phyloP scores from a whole-genome alignment of 257 asterid genomes.

The Solanum pimpinellifolium region DNA sequence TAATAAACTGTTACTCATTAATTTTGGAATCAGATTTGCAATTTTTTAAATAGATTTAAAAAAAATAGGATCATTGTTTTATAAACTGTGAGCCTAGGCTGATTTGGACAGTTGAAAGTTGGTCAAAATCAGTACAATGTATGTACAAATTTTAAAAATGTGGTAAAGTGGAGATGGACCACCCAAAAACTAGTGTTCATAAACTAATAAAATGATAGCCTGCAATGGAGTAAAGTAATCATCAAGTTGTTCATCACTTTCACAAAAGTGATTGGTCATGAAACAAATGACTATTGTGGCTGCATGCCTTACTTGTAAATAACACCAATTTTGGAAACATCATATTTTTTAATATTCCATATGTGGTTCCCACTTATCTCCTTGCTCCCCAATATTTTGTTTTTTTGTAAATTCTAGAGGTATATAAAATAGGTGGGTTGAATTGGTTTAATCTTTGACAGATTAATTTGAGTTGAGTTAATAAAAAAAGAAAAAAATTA shows the following conservation, averaged over 20 bases:
- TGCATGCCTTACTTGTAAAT: not conserved
- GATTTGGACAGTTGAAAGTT: not conserved
- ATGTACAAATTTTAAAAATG: not conserved
- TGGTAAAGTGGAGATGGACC: not conserved
- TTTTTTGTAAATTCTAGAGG: not conserved
- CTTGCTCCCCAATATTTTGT: not conserved
- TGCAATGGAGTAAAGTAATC: not conserved
- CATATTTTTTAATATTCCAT: not conserved
- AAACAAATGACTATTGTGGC: not conserved
- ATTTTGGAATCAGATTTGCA: not conserved
- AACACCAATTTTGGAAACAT: not conserved
- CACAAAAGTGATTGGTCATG: not conserved
- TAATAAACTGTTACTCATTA: not conserved
- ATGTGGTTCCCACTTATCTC: not conserved
- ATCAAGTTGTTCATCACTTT: not conserved
- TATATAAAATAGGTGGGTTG: not conserved
- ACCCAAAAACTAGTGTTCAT: not conserved
- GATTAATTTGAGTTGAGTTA: not conserved
- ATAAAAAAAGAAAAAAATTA: too few species aligned
- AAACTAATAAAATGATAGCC: not conserved
- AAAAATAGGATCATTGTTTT: too few species aligned
- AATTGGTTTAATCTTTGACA: rapidly evolving
- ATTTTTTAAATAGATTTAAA: too few species aligned
- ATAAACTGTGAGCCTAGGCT: not conserved
- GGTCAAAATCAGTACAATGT: not conserved